Base-by-base conservation (phyloP, 495 filamentous ascomycete species). In the Xylaria grammica region DNA sequence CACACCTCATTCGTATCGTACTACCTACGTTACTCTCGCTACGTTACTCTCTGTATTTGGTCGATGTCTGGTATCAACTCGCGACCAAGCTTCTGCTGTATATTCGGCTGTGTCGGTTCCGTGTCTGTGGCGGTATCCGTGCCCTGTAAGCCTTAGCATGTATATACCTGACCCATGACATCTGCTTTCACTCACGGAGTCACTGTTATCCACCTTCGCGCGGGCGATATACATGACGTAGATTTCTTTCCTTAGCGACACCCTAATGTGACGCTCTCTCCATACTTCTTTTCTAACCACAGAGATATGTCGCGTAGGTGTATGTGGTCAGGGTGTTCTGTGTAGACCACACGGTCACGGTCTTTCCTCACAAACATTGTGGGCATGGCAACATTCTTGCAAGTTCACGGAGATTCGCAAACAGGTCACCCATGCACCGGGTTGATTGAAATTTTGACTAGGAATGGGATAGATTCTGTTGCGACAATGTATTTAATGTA, bases 31-130 rank as follows among this genome's bases (percentile, higher is more conserved):
- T n/a, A n/a, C n/a, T n/a, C n/a, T n/a, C n/a, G n/a, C n/a, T n/a
- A n/a, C n/a, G n/a, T n/a, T n/a, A n/a, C n/a, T n/a, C n/a, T n/a
- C 29, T 50, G 24, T 50, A 50, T 50, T 29, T 50, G 46, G 46
- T 50, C 46, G 4, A 50, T 22, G 17, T 50, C 46, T 4, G 46
- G 46, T 1, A 50, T 50, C 22, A 50, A n/a, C 4, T 50, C 46
- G 22, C 26, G 46, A 27, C 26, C 15, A 50, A 50, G 46, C 22
- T 50, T 50, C 46, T 29, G 46, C 46, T 50, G 24, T 50, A 27
- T 30, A n/a, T n/a, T n/a, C n/a, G n/a, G n/a, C 46, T 29, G 24
- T 8, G 26, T 26, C 13, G 46, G 26, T 6, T 50, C 46, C 22
- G 26, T 29, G 29, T 50, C 24, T 17, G 0, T 15, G 11, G 46